Percentiles rank a stretch among this genome's conserved stretches.
Conservation (phyloP, 2,329 filamentous ascomycete genomes). For the Helotiales sp. region DNA sequence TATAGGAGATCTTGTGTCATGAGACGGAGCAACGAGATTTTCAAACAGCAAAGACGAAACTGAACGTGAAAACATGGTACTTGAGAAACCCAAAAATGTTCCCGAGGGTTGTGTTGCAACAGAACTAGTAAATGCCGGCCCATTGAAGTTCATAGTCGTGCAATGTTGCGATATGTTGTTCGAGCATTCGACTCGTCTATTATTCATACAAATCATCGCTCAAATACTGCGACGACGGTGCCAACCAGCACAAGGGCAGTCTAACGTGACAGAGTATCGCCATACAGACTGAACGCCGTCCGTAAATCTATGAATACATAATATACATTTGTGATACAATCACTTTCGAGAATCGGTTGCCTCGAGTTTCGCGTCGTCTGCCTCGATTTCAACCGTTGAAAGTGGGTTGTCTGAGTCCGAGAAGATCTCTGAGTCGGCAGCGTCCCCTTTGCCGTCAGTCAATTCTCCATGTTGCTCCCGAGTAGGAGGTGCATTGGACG, state of each 20-base stretch:
- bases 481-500: neutral
- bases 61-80: too few relatives aligned
- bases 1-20: too few relatives aligned
- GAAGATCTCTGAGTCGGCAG: neutral
- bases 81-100: too few relatives aligned
- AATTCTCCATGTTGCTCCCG: neutral
- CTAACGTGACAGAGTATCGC: neutral
- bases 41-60: too few relatives aligned
- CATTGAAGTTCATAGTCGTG: neutral
- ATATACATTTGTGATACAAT: conserved; percentile 3
- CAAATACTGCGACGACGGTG: neutral
- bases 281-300: neutral
- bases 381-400: too few relatives aligned
- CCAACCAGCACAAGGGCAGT: neutral
- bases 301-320: neutral
- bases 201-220: neutral
- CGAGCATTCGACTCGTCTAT: neutral
- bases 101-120: too few relatives aligned
- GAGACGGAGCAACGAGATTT: too few relatives aligned
- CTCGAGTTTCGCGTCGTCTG: neutral
- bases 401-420: neutral
- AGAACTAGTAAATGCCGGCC: too few relatives aligned
- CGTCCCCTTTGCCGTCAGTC: neutral
- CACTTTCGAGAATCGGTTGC: neutral
- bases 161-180: neutral